Percentiles rank a stretch among this genome's conserved stretches.
Evolutionary conservation across 441 rosid genomes (phyloP).

Genomic region (Codiaeum variegatum): DNA sequence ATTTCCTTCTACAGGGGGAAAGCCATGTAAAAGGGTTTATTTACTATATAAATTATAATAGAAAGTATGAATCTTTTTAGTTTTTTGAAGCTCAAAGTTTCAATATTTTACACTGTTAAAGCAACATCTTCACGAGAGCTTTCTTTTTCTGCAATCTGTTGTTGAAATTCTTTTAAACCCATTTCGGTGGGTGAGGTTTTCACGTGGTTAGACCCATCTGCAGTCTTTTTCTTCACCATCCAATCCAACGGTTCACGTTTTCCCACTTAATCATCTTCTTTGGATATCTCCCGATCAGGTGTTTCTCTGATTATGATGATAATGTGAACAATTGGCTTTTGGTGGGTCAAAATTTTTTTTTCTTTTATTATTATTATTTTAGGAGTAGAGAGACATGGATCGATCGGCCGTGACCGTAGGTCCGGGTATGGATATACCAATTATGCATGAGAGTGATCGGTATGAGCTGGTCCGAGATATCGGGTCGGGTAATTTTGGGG

Average conservation of each 20-base stretch:
- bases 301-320: slow-evolving; percentile 21
- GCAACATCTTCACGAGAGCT: slow-evolving; percentile 30
- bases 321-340: slow-evolving; percentile 26
- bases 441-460: slow-evolving; percentile 92
- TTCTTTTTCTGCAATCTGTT: slow-evolving; percentile 23
- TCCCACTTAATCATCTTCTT: slow-evolving; percentile 33
- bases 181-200: slow-evolving; percentile 42
- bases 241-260: slow-evolving; percentile 28
- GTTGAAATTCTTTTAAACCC: neutral
- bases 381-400: slow-evolving; percentile 46
- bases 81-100: slow-evolving; percentile 5
- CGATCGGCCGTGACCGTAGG: slow-evolving; percentile 67
- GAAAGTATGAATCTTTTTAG: neutral
- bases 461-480: slow-evolving; percentile 88
- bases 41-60: too few relatives aligned
- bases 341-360: slow-evolving; percentile 7
- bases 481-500: slow-evolving; percentile 92
- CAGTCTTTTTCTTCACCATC: slow-evolving; percentile 30
- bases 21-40: slow-evolving; percentile 8
- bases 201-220: slow-evolving; percentile 51
- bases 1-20: slow-evolving; percentile 9
- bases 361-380: neutral
- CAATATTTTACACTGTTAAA: neutral
- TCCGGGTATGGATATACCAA: slow-evolving; percentile 91
- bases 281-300: slow-evolving; percentile 26